Evolutionary conservation across 1,139 yeast genomes (phyloP).

Genomic region (Debaryomycetaceae sp.): DNA sequence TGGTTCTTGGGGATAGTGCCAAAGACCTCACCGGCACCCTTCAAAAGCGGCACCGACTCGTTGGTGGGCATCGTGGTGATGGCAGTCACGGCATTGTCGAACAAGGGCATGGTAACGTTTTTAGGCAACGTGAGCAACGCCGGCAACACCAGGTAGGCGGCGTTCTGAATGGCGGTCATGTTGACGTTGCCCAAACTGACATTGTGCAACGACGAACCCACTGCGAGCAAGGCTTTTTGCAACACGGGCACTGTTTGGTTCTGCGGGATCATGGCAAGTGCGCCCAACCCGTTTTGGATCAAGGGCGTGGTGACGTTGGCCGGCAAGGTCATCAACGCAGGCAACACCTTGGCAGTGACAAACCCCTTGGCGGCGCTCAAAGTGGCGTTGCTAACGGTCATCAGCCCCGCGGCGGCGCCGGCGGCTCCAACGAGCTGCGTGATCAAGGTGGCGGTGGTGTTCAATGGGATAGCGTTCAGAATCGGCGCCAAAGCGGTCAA

Average conservation of each 20-base stretch:
- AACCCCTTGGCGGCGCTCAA: background rate
- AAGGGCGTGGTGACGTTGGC: slow-evolving; percentile 4
- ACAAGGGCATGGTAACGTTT: background rate
- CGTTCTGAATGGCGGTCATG: background rate
- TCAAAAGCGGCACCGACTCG: slow-evolving; percentile 1
- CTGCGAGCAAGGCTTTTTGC: background rate
- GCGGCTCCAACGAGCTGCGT: background rate
- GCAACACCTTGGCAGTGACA: background rate
- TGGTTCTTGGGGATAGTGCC: background rate
- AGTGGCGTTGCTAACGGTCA: background rate
- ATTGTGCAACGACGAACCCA: background rate
- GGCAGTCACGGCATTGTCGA: background rate
- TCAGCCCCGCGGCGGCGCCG: background rate
- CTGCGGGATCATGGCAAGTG: slow-evolving; percentile 2
- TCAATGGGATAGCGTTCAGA: slow-evolving; percentile 1
- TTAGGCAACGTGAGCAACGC: background rate
- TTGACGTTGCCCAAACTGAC: slow-evolving; percentile 1
- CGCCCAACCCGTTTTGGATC: background rate
- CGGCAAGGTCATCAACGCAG: slow-evolving; percentile 1
- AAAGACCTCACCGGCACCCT: slow-evolving; percentile 1
- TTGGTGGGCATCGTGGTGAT: background rate
- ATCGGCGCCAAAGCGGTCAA: slow-evolving; percentile 1
- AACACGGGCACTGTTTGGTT: background rate
- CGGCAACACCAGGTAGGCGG: background rate
- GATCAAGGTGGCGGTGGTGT: slow-evolving; percentile 5